Percentiles rank a stretch among this genome's conserved stretches.
Conservation (phyloP, 768 basidiomycete species). For the Russula abietina region DNA sequence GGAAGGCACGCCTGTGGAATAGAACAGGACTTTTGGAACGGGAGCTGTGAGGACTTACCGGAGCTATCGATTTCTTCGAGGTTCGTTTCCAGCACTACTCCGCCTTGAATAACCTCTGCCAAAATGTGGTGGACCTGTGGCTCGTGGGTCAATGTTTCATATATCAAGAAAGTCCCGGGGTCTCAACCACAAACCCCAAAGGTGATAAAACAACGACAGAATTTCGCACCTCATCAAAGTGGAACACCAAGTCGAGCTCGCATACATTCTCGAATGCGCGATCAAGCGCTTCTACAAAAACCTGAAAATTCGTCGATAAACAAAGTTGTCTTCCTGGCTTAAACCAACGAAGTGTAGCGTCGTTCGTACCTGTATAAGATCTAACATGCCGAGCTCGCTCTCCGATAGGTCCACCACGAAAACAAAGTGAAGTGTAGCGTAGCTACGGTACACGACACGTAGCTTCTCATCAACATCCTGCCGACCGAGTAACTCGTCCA, state of each 20-base stretch:
- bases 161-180: not conserved
- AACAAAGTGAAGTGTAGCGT: constrained; percentile 94
- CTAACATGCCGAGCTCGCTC: constrained; percentile 93
- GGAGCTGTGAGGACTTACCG: constrained; percentile 40
- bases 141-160: not conserved
- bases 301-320: constrained; percentile 41
- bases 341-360: no score
- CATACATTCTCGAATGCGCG: constrained; percentile 97
- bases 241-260: constrained; percentile 96
- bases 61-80: constrained; percentile 74
- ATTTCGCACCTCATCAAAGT: constrained; percentile 84
- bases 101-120: constrained; percentile 94
- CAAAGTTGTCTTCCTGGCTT: not conserved
- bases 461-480: constrained; percentile 51
- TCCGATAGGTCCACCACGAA: constrained; percentile 96
- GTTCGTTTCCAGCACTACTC: constrained; percentile 92
- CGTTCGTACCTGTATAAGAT: constrained; percentile 82
- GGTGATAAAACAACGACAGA: not conserved
- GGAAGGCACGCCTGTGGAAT: not conserved
- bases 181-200: no score
- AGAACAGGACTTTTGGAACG: no score
- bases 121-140: constrained; percentile 87
- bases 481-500: constrained; percentile 64
- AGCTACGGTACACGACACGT: constrained; percentile 90
- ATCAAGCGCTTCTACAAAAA: constrained; percentile 95